These are phyloP conservation scores for Zymoseptoria brevis DNA, from an alignment of 2,329 filamentous ascomycete genomes.

Conservation along the genomic window DNA sequence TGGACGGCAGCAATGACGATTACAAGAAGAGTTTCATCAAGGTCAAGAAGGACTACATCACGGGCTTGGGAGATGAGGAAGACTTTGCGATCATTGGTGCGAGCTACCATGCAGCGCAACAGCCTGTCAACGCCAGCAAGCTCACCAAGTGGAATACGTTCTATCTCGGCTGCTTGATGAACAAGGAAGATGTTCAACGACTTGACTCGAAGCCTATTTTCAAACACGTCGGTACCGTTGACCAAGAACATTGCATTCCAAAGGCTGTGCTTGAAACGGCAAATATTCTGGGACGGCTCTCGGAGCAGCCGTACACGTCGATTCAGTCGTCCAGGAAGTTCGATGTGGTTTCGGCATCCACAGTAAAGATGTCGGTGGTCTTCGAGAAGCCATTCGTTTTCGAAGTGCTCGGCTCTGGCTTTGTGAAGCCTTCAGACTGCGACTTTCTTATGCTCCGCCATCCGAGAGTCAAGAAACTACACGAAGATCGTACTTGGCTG, in stretches of 20 bases:
- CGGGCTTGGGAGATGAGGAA: slow-evolving; percentile 68
- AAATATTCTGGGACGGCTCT: slow-evolving; percentile 35
- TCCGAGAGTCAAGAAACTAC: slow-evolving; percentile 66
- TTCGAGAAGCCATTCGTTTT: slow-evolving; percentile 69
- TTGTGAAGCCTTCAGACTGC: slow-evolving; percentile 62
- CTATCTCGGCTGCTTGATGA: slow-evolving; percentile 66
- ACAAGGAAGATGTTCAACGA: slow-evolving; percentile 52
- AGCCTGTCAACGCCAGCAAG: slow-evolving; percentile 44
- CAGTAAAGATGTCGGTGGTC: slow-evolving; percentile 37
- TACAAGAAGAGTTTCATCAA: slow-evolving; percentile 53
- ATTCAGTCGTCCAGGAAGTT: slow-evolving; percentile 16
- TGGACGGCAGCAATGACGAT: slow-evolving; percentile 14
- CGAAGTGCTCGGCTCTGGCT: slow-evolving; percentile 72
- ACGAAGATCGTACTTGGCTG: slow-evolving; percentile 62
- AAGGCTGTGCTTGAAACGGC: slow-evolving; percentile 37
- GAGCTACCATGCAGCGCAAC: slow-evolving; percentile 58
- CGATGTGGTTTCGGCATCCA: slow-evolving; percentile 11
- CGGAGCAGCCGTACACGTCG: slow-evolving; percentile 25
- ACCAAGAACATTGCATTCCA: slow-evolving; percentile 41
- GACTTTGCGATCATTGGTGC: slow-evolving; percentile 77
- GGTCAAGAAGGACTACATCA: slow-evolving; percentile 79
- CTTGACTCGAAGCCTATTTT: slow-evolving; percentile 51
- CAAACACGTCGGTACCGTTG: slow-evolving; percentile 52
- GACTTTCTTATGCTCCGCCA: slow-evolving; percentile 70
- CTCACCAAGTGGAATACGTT: slow-evolving; percentile 64